Percentiles rank a stretch among this genome's conserved stretches.
phyloP scores from a whole-genome alignment of 768 basidiomycete genomes.

The Pleurotus djamor region DNA sequence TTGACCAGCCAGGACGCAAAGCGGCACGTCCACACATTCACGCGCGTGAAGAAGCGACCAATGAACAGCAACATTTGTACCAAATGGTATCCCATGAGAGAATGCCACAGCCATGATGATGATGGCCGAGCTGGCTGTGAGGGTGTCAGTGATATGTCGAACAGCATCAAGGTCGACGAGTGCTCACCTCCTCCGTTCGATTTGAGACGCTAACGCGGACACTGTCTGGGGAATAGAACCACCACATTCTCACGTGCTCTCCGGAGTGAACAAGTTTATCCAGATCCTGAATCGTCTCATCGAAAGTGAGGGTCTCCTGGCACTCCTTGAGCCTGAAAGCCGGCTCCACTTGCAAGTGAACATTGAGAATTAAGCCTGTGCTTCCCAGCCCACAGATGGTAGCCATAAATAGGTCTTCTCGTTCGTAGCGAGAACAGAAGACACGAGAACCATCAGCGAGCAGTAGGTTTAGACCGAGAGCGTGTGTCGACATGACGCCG shows the following conservation, averaged over 20 bases:
- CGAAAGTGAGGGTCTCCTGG: slow-evolving; percentile 61
- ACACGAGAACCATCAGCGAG: slow-evolving; percentile 74
- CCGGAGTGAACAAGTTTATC: slow-evolving; percentile 57
- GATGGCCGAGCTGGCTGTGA: background rate
- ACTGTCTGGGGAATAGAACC: slow-evolving; percentile 81
- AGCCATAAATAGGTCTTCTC: slow-evolving; percentile 80
- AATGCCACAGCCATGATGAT: slow-evolving; percentile 71
- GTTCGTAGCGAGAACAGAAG: slow-evolving; percentile 59
- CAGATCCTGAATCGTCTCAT: slow-evolving; percentile 55
- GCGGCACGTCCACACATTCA: slow-evolving; percentile 65
- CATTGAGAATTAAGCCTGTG: slow-evolving; percentile 83
- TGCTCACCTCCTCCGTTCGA: slow-evolving; percentile 70
- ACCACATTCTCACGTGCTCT: slow-evolving; percentile 93
- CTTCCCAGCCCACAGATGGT: slow-evolving; percentile 89
- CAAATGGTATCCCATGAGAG: slow-evolving; percentile 75
- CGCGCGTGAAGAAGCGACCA: slow-evolving; percentile 56
- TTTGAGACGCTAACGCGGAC: slow-evolving; percentile 74
- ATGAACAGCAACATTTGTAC: slow-evolving; percentile 84
- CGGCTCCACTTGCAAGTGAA: slow-evolving; percentile 76
- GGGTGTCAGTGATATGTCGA: slow-evolving; percentile 4
- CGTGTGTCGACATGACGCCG: slow-evolving; percentile 80
- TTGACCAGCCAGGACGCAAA: slow-evolving; percentile 70
- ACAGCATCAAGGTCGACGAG: background rate
- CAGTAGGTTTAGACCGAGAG: slow-evolving; percentile 71
- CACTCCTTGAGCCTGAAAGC: slow-evolving; percentile 80